Conservation (phyloP, 805 yeast genomes). For the Lipomyces spencermartinsiae region DNA sequence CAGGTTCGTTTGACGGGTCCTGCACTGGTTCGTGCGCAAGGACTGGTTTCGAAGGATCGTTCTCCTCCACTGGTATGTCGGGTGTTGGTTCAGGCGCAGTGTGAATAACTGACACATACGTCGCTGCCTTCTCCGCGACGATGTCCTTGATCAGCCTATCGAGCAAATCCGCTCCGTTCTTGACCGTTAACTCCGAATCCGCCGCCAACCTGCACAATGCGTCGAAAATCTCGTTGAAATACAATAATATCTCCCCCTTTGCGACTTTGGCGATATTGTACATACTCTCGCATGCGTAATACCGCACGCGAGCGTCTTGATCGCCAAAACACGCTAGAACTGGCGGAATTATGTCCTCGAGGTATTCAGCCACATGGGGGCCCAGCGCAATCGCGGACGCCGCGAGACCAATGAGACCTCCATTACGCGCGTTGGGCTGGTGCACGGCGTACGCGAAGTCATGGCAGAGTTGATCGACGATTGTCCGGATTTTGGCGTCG, state of each 20-base stretch:
- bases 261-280: conserved; percentile 97
- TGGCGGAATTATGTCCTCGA: conserved; percentile 88
- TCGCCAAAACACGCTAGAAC: conserved; percentile 95
- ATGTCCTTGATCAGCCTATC: conserved; percentile 92
- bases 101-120: conserved; percentile 76
- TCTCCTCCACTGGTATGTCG: conserved; percentile 30
- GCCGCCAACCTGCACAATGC: conserved; percentile 70
- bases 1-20: conserved; percentile 57
- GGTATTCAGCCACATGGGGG: conserved; percentile 76
- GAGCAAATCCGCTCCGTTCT: conserved; percentile 92
- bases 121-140: conserved; percentile 91
- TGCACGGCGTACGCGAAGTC: conserved; percentile 84
- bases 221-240: conserved; percentile 94
- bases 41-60: conserved; percentile 43
- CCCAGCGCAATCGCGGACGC: conserved; percentile 96
- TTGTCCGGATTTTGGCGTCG: conserved; percentile 60
- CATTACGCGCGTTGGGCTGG: conserved; percentile 88
- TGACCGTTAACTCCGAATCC: conserved; percentile 77
- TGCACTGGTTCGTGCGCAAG: conserved; percentile 44
- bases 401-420: conserved; percentile 94
- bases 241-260: conserved; percentile 87
- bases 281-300: conserved; percentile 94
- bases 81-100: conserved; percentile 26
- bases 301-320: conserved; percentile 95
- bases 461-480: conserved; percentile 75